These are phyloP conservation scores for Hymenoscyphus repandus DNA, from an alignment of 2,329 filamentous ascomycete species.

Conservation along the genomic window DNA sequence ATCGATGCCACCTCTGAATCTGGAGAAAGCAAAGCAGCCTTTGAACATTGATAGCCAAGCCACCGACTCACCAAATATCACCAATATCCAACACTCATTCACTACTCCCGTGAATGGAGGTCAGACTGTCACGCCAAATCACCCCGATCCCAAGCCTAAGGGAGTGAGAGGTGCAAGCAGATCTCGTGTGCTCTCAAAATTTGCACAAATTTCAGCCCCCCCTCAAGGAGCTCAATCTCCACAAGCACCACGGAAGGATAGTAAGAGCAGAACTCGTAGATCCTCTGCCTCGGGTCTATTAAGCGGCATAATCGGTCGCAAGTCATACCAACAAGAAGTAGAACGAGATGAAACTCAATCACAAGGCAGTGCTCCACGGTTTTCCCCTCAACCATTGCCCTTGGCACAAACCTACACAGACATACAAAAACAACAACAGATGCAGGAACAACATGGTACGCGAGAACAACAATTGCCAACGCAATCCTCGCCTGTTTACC, in stretches of 20 bases:
- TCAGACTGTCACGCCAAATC: neutral
- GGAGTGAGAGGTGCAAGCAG: conserved; percentile 6
- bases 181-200: conserved; percentile 11
- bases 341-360: conserved; percentile 18
- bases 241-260: conserved; percentile 5
- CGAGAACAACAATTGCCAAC: conserved; percentile 3
- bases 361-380: conserved; percentile 13
- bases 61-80: conserved; percentile 8
- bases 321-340: conserved; percentile 16
- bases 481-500: conserved; percentile 10
- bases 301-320: conserved; percentile 22
- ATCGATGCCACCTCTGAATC: neutral
- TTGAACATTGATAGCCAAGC: conserved; percentile 15
- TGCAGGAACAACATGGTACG: conserved; percentile 5
- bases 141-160: neutral
- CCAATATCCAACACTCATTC: neutral
- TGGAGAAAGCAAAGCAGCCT: conserved; percentile 9
- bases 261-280: conserved; percentile 17
- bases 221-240: neutral
- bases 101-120: neutral
- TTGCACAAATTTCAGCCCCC: conserved; percentile 1
- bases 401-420: conserved; percentile 25
- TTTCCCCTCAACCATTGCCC: conserved; percentile 10
- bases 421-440: conserved; percentile 13
- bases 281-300: conserved; percentile 25